phyloP scores from a whole-genome alignment of 305 asterid species.

The Euphrasia arctica region DNA sequence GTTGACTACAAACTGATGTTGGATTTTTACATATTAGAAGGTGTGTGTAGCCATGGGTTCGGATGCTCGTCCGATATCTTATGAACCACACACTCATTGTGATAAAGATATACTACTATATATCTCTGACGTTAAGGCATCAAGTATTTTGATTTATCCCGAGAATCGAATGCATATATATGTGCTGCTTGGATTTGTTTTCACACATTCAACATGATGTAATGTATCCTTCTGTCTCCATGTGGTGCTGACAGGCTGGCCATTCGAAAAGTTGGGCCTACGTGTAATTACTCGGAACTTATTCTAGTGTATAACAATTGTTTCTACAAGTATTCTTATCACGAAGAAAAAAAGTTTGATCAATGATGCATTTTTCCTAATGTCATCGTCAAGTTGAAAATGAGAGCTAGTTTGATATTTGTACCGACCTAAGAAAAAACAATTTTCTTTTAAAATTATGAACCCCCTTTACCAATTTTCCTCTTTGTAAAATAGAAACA shows the following conservation, averaged over 20 bases:
- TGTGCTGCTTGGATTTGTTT: constrained; percentile 3
- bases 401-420: too few species aligned
- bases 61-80: too few species aligned
- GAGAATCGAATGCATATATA: constrained; percentile 3
- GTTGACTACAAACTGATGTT: neutral
- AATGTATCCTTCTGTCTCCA: constrained; percentile 14
- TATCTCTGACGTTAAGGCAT: constrained; percentile 1
- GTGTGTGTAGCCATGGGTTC: too few species aligned
- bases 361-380: too few species aligned
- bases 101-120: neutral
- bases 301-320: too few species aligned
- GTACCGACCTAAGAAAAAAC: too few species aligned
- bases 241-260: constrained; percentile 38
- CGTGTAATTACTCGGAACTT: neutral
- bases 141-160: neutral
- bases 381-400: neutral
- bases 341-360: too few species aligned
- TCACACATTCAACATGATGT: neutral
- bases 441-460: too few species aligned
- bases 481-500: neutral
- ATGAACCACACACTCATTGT: neutral
- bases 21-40: too few species aligned
- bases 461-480: too few species aligned
- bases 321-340: neutral
- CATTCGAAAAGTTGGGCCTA: neutral